Percentiles rank a stretch among this genome's conserved stretches.
These are phyloP conservation scores for Funneliformis caledonium DNA, from an alignment of 371 early-diverging fungal species.

Conservation along the genomic window DNA sequence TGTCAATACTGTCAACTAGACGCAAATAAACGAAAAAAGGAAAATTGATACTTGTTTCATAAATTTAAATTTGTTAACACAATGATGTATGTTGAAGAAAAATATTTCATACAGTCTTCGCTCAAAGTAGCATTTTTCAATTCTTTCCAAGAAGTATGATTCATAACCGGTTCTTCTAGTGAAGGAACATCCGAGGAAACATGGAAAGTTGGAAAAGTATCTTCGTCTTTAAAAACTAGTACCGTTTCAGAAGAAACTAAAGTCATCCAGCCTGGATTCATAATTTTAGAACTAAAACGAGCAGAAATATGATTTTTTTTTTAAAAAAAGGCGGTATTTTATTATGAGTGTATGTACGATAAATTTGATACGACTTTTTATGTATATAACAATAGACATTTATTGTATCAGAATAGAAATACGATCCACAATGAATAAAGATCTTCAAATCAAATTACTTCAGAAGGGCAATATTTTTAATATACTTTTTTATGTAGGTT, in stretches of 20 bases:
- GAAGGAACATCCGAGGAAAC: background rate
- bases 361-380: too few species aligned
- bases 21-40: background rate
- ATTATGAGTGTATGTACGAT: too few species aligned
- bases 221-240: constrained; percentile 24
- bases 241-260: background rate
- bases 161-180: background rate
- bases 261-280: background rate
- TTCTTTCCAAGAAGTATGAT: constrained; percentile 28
- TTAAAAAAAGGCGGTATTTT: too few species aligned
- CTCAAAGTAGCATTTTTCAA: background rate
- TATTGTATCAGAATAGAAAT: too few species aligned
- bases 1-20: background rate
- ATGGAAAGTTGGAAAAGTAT: background rate
- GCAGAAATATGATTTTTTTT: too few species aligned
- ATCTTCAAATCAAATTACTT: too few species aligned
- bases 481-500: too few species aligned
- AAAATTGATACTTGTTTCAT: background rate
- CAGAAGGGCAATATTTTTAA: too few species aligned
- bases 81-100: background rate
- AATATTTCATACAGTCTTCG: constrained; percentile 2
- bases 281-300: background rate
- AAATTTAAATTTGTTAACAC: background rate
- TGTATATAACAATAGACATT: too few species aligned
- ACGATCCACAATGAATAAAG: too few species aligned